Base-by-base conservation (phyloP, 306 rosid genomes). In the Lupinus albus region DNA sequence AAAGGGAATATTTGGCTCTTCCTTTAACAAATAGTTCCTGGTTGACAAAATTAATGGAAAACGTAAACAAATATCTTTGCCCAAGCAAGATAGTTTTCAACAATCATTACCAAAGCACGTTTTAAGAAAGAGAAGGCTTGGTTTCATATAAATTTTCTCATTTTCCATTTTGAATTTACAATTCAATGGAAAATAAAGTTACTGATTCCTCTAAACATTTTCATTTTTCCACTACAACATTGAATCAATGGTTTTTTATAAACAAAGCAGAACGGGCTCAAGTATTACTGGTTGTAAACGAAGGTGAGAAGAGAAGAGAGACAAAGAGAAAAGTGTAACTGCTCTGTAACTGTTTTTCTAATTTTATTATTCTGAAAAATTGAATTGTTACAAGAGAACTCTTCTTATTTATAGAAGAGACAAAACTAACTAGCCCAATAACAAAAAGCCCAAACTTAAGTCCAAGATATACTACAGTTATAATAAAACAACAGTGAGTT, bases 61-160 rank as follows among this genome's bases (percentile, higher is more conserved):
- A 36, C 1, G 38, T 7, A 7, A 20, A 6, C 52, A 59, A 35
- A 52, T 72, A 35, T 57, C 33, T 42, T 15, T 7, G 67, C 64
- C 73, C 42, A 13, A 28, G 30, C 44, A 57, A 10, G 61, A 16
- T 59, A 38, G 58, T 60, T 11, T 21, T n/a, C 4, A 18, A 49
- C 15, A 20, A 38, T 38, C 21, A 51, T 7, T 63, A 62, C 14
- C 44, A 28, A 39, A 20, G 14, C 61, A 61, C 3, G 52, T 36
- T 18, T 25, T 38, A 46, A 45, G 9, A 49, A 12, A 4, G 32
- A 35, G 4, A 57, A 45, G 36, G 47, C 36, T 11, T 39, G 35
- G 1, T 17, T 58, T 46, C 12, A 4, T 33, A 48, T 60, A 15
- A 17, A 4, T 41, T 21, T 65, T 65, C 28, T n/a, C 50, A 71